phyloP scores from a whole-genome alignment of 2,329 filamentous ascomycete genomes.

The Aureobasidium pullulans region DNA sequence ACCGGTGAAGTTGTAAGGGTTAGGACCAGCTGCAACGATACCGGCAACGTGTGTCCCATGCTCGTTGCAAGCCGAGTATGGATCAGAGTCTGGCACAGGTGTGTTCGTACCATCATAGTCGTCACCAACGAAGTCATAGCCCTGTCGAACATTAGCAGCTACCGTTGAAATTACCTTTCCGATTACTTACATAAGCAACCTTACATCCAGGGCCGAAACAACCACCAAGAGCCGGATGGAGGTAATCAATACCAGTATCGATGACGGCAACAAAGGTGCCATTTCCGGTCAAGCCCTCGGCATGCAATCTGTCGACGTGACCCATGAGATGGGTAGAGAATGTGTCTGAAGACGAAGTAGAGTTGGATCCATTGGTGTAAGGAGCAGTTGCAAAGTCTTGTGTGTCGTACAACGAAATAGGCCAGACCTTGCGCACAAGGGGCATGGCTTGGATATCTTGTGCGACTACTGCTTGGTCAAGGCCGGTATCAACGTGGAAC shows the following conservation, averaged over 20 bases:
- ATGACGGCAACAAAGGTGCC: conserved; percentile 39
- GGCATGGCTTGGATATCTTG: conserved; percentile 19
- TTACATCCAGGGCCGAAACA: conserved; percentile 55
- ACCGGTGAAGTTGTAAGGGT: conserved; percentile 49
- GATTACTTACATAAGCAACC: conserved; percentile 36
- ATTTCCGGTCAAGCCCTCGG: conserved; percentile 39
- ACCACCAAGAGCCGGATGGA: conserved; percentile 55
- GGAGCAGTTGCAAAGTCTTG: conserved; percentile 15
- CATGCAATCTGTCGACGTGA: conserved; percentile 32
- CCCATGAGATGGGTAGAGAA: conserved; percentile 30
- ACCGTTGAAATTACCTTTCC: neutral
- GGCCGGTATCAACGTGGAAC: conserved; percentile 18
- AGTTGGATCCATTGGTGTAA: conserved; percentile 17
- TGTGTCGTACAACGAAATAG: conserved; percentile 19
- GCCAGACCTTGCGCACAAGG: conserved; percentile 20
- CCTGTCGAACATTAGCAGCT: conserved; percentile 21
- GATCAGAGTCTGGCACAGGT: conserved; percentile 43
- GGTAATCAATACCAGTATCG: conserved; percentile 49
- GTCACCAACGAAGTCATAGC: conserved; percentile 53
- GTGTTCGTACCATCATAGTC: conserved; percentile 29
- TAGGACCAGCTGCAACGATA: conserved; percentile 52
- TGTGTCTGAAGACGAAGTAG: conserved; percentile 14
- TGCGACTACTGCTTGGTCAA: conserved; percentile 17
- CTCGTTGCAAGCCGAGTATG: conserved; percentile 49
- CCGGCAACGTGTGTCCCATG: conserved; percentile 58